Evolutionary conservation across 805 yeast species (phyloP).

Genomic region (Ogataea neopini): DNA sequence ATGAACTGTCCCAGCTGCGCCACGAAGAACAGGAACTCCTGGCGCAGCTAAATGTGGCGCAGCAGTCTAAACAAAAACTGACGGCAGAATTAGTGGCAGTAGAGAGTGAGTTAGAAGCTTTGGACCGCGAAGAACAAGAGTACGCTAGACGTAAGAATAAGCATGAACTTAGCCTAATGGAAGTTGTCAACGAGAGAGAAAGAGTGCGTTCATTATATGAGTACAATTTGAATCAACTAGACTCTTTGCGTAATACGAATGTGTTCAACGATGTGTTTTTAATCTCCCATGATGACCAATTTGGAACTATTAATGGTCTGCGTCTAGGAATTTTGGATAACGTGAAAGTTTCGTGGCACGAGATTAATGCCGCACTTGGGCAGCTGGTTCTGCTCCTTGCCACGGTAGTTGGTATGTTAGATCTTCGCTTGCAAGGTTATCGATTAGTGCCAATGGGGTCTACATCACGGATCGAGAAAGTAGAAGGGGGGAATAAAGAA

Average conservation of each 20-base stretch:
- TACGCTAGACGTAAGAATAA: constrained; percentile 53
- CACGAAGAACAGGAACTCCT: constrained; percentile 39
- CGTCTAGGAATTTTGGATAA: constrained; percentile 71
- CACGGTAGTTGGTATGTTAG: constrained; percentile 59
- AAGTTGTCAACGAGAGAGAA: constrained; percentile 56
- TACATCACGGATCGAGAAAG: constrained; percentile 69
- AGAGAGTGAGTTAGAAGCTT: constrained; percentile 38
- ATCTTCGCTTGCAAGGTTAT: constrained; percentile 57
- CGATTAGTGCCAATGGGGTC: constrained; percentile 82
- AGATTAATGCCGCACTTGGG: constrained; percentile 89
- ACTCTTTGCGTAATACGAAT: constrained; percentile 70
- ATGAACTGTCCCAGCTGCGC: constrained; percentile 49
- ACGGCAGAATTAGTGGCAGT: constrained; percentile 49
- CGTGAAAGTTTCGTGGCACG: constrained; percentile 79
- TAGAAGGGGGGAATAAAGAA: constrained; percentile 39
- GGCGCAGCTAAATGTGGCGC: constrained; percentile 42
- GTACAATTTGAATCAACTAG: constrained; percentile 62
- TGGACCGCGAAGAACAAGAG: constrained; percentile 47
- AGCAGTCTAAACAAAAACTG: constrained; percentile 44
- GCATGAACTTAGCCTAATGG: constrained; percentile 52
- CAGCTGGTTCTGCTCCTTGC: constrained; percentile 71
- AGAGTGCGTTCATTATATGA: constrained; percentile 65
- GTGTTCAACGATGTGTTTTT: constrained; percentile 82
- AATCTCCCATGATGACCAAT: constrained; percentile 80
- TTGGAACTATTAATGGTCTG: constrained; percentile 85